These are phyloP conservation scores for Ciborinia camelliae DNA, from an alignment of 2,329 filamentous ascomycete genomes.

Conservation along the genomic window DNA sequence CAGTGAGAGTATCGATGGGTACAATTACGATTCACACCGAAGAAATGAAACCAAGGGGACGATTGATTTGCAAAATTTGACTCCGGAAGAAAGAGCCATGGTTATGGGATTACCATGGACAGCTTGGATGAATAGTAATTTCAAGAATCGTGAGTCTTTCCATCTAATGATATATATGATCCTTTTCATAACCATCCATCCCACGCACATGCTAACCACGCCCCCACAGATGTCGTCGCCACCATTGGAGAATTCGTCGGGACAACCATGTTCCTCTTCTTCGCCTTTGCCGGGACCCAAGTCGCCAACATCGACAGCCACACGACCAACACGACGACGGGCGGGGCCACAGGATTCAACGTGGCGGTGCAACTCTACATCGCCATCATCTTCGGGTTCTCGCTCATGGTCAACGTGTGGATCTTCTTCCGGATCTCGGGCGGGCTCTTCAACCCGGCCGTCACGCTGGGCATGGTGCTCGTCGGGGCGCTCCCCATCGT, in stretches of 20 bases:
- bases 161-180: no score
- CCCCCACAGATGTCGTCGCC: slow-evolving; percentile 30
- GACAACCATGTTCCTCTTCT: slow-evolving; percentile 40
- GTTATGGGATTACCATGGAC: slow-evolving; percentile 46
- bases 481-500: slow-evolving; percentile 38
- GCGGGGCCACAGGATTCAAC: slow-evolving; percentile 10
- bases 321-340: not conserved
- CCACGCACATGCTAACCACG: not conserved
- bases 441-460: slow-evolving; percentile 51
- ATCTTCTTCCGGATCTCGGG: slow-evolving; percentile 52
- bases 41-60: slow-evolving; percentile 11
- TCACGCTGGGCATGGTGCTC: slow-evolving; percentile 40
- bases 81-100: slow-evolving; percentile 42
- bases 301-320: slow-evolving; percentile 33
- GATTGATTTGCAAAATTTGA: slow-evolving; percentile 42
- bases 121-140: slow-evolving; percentile 47
- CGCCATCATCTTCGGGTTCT: slow-evolving; percentile 37
- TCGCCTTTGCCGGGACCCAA: slow-evolving; percentile 37
- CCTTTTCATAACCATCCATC: no score
- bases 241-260: slow-evolving; percentile 36
- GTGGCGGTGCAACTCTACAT: slow-evolving; percentile 42
- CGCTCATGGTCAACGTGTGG: slow-evolving; percentile 52
- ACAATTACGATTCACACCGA: slow-evolving; percentile 29
- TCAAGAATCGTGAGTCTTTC: slow-evolving; percentile 41
- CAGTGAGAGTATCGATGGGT: slow-evolving; percentile 31